Base-by-base conservation (phyloP, 2,329 filamentous ascomycete genomes). In the Venturia pyrina region DNA sequence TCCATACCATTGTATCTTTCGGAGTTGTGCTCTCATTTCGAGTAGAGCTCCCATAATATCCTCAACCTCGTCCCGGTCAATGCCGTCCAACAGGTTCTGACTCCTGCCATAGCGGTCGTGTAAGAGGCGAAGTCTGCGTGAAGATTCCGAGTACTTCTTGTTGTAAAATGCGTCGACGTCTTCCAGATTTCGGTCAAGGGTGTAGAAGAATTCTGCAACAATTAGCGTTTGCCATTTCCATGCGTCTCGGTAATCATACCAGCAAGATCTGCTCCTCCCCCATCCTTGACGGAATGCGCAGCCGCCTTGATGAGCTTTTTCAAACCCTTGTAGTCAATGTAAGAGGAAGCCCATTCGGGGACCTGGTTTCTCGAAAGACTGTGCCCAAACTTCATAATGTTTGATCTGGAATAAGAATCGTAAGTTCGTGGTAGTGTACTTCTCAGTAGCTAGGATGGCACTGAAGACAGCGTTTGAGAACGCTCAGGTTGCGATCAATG, bases 121-220 rank as follows among this genome's bases (percentile, higher is more conserved):
- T 34, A 98, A 82, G 17, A 97, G 84, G 70, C 91, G 92, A 70
- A 98, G 81, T 44, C 93, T 88, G 68, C 95, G 89, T 46, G 89
- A 87, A 68, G 89, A 89, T 71, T 98, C 93, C 68, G 87, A 84
- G 73, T 92, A 91, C 75, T 97, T 97, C 76, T 93, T 96, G 80
- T 96, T 97, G 82, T 97, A 98, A 77, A 99, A 98, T 63, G 86
- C 85, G 77, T 97, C 92, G 75, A 99, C 93, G 78, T 96, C 90
- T 81, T 99, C 95, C 73, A 99, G 88, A 75, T 98, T 97, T 72
- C 95, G 90, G 75, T 99, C 95, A 76, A 99, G 87, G 69, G 89
- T 90, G 77, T 93, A 96, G 81, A 97, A 96, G 83, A 99, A 96
- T 77, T 93, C 95, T 59, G 32, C 24, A 10, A 19, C 28, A 97